Conservation (phyloP, 768 basidiomycete species). For the Rhizopogon roseolus region DNA sequence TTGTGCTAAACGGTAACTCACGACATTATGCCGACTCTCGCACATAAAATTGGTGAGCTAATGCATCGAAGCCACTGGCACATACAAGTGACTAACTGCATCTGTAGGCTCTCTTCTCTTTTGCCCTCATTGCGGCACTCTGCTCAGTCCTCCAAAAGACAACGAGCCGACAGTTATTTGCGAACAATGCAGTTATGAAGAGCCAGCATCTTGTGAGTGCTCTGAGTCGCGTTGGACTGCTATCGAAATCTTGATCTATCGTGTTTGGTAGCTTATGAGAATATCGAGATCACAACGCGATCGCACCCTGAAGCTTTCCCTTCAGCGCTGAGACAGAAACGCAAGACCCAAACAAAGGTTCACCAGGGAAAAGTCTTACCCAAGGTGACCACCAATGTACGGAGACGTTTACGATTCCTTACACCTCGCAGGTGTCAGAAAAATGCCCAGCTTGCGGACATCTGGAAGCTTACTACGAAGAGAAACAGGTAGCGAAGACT, state of each 20-base stretch:
- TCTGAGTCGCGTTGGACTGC: neutral
- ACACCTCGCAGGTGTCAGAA: conserved; percentile 65
- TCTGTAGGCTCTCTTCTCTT: conserved; percentile 82
- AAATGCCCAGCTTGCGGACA: conserved; percentile 87
- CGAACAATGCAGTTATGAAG: conserved; percentile 83
- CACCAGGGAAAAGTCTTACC: conserved; percentile 68
- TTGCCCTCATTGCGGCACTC: conserved; percentile 89
- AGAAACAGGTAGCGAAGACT: conserved; percentile 63
- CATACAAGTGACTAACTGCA: neutral
- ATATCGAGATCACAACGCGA: conserved; percentile 81
- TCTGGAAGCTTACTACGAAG: conserved; percentile 81
- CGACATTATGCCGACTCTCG: conserved; percentile 20
- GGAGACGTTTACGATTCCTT: neutral
- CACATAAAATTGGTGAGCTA: conserved; percentile 45
- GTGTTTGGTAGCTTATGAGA: conserved; percentile 72
- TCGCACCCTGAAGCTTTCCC: conserved; percentile 96
- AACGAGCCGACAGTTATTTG: conserved; percentile 74
- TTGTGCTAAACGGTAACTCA: neutral
- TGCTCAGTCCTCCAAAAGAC: conserved; percentile 77
- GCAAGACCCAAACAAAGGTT: conserved; percentile 83
- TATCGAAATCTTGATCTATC: neutral
- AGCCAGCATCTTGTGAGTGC: conserved; percentile 83
- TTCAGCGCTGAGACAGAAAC: conserved; percentile 77
- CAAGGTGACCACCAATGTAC: conserved; percentile 48
- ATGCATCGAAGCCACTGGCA: neutral